These are phyloP conservation scores for Rhododendron ovatum DNA, from an alignment of 148 eudicot species.

Conservation along the genomic window DNA sequence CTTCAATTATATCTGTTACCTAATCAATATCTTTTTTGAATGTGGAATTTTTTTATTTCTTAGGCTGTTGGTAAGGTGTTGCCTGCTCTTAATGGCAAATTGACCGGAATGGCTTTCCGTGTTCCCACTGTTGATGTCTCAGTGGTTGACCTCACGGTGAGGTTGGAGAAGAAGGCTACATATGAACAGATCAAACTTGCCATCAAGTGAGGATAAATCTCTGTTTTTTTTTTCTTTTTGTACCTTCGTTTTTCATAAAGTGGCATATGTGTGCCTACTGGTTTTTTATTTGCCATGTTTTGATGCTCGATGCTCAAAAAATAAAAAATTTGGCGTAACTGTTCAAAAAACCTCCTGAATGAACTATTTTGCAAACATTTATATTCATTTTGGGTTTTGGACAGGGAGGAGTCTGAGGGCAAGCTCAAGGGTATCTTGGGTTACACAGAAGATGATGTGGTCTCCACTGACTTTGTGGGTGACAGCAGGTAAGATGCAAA, in stretches of 20 bases:
- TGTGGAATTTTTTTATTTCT: neutral
- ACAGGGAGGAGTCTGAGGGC: conserved; percentile 69
- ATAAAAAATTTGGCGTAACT: neutral
- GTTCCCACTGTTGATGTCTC: conserved; percentile 77
- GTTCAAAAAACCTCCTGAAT: neutral
- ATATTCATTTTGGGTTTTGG: neutral
- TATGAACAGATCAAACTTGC: conserved; percentile 61
- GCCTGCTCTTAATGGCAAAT: conserved; percentile 60
- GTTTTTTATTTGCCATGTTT: neutral
- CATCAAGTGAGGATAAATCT: conserved; percentile 42
- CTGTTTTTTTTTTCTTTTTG: neutral
- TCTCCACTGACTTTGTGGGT: conserved; percentile 64
- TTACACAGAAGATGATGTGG: conserved; percentile 70
- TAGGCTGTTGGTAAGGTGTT: conserved; percentile 80
- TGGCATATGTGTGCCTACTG: neutral
- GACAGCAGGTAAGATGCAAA: conserved; percentile 48
- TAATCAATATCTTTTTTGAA: neutral
- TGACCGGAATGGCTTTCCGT: conserved; percentile 79
- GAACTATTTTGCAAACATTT: neutral
- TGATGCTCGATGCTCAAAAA: neutral
- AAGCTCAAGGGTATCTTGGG: conserved; percentile 73
- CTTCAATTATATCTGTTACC: neutral
- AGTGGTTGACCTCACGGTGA: conserved; percentile 69
- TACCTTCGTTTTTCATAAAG: neutral
- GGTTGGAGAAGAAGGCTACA: conserved; percentile 54